Conservation (phyloP, 176 grass and related monocot genomes). For the Phoenix roebelenii region DNA sequence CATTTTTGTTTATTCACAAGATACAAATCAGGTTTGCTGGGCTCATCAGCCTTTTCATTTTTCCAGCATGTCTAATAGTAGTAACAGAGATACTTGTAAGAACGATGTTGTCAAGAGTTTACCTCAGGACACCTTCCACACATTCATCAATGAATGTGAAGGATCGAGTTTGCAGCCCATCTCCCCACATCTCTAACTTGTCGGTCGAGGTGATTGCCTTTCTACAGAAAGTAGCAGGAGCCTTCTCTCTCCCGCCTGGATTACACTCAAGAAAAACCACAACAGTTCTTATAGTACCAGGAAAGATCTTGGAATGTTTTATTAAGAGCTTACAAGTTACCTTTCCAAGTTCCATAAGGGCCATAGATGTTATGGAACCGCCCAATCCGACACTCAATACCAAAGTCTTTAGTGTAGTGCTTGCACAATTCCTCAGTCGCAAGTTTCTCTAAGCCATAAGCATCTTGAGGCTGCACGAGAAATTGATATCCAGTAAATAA, state of each 20-base stretch:
- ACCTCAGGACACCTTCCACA: conserved; percentile 20
- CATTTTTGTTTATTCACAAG: too few relatives aligned
- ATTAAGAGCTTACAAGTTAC: not conserved
- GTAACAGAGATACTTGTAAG: too few relatives aligned
- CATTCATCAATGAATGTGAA: conserved; percentile 23
- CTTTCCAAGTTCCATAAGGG: conserved; percentile 21
- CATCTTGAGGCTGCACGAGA: conserved; percentile 9
- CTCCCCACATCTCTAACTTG: conserved; percentile 21
- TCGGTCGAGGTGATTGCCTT: conserved; percentile 12
- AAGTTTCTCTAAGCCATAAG: conserved; percentile 12
- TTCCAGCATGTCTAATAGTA: too few relatives aligned
- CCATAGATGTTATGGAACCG: conserved; percentile 19
- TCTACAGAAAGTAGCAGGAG: conserved; percentile 15
- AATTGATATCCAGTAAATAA: too few relatives aligned
- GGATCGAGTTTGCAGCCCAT: conserved; percentile 19
- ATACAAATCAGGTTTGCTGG: too few relatives aligned
- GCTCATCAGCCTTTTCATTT: too few relatives aligned
- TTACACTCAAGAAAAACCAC: too few relatives aligned
- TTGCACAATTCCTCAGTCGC: conserved; percentile 7
- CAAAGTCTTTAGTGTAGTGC: not conserved
- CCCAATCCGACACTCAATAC: conserved; percentile 18
- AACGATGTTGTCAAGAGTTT: not conserved
- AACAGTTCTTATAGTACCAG: too few relatives aligned
- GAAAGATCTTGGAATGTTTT: too few relatives aligned
- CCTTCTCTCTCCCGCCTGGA: conserved; percentile 17